phyloP scores from a whole-genome alignment of 805 yeast species.

The Metschnikowia noctiluminum region DNA sequence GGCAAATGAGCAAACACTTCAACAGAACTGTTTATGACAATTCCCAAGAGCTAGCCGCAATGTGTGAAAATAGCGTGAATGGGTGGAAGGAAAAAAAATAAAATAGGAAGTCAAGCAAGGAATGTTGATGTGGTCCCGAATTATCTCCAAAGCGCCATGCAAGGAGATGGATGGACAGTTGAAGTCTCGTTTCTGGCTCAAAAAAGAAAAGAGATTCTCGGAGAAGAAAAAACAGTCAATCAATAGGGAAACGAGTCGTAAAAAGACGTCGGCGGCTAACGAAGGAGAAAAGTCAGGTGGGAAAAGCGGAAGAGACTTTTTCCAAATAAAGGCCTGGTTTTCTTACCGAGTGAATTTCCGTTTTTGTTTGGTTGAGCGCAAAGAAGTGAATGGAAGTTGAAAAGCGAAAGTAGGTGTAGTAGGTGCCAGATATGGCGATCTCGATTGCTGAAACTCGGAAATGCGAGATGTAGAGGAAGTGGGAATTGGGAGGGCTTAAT shows the following conservation, averaged over 20 bases:
- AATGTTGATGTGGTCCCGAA: no score
- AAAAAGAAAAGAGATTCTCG: background rate
- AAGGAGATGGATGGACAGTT: no score
- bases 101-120: no score
- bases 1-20: no score
- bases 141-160: no score
- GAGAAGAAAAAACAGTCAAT: background rate
- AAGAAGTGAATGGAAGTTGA: no score
- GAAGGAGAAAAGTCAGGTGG: background rate
- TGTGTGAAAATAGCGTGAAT: no score
- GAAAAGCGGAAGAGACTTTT: background rate
- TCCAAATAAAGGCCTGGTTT: background rate
- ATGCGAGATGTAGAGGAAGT: background rate
- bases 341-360: background rate
- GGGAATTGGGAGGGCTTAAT: background rate
- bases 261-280: conserved; percentile 1
- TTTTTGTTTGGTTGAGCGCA: no score
- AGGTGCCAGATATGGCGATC: background rate
- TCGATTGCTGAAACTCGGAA: conserved; percentile 1
- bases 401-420: background rate
- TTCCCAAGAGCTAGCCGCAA: no score
- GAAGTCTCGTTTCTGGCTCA: background rate
- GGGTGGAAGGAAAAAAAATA: no score
- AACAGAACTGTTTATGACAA: no score
- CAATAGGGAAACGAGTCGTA: background rate